phyloP scores from a whole-genome alignment of 2,329 filamentous ascomycete genomes.

The Arthrinium phaeospermum region DNA sequence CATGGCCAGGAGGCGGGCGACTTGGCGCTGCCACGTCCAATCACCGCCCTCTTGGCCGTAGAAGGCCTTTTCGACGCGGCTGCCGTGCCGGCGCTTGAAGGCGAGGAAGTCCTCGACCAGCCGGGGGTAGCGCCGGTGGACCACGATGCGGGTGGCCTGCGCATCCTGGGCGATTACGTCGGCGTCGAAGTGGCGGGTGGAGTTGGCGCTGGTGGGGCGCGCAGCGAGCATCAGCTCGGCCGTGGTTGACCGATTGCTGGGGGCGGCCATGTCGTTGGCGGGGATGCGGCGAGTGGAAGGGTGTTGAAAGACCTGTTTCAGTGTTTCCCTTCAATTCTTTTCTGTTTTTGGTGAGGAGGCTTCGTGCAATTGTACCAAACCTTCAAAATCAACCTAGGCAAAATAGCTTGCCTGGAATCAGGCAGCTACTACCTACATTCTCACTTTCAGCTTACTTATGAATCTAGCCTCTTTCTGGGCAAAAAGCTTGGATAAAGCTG shows the following conservation, averaged over 20 bases:
- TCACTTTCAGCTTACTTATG: not conserved
- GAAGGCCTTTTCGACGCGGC: constrained; percentile 29
- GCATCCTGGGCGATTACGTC: constrained; percentile 31
- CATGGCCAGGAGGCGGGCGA: constrained; percentile 34
- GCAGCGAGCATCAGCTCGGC: not conserved
- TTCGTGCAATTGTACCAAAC: not conserved
- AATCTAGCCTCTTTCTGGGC: not conserved
- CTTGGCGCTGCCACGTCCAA: constrained; percentile 33
- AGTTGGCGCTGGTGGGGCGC: constrained; percentile 12
- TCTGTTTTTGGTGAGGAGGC: not conserved
- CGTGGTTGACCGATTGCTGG: not conserved
- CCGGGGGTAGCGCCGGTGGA: constrained; percentile 33
- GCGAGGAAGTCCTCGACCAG: constrained; percentile 35
- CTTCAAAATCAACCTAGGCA: not conserved
- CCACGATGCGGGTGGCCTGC: constrained; percentile 33
- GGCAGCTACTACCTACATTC: not conserved
- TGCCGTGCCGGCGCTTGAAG: constrained; percentile 36
- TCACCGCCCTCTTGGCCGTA: not conserved
- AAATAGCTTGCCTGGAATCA: not conserved
- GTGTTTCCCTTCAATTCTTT: not conserved
- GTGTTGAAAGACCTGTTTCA: not conserved
- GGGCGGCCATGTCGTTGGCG: not conserved
- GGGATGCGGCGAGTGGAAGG: not conserved
- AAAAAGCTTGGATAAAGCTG: not conserved
- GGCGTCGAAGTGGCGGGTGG: constrained; percentile 27